A percentile compares a stretch with the other conserved stretches of the same genome.
These are phyloP conservation scores for Solanum sitiens DNA, from an alignment of 257 asterid genomes.

Conservation along the genomic window DNA sequence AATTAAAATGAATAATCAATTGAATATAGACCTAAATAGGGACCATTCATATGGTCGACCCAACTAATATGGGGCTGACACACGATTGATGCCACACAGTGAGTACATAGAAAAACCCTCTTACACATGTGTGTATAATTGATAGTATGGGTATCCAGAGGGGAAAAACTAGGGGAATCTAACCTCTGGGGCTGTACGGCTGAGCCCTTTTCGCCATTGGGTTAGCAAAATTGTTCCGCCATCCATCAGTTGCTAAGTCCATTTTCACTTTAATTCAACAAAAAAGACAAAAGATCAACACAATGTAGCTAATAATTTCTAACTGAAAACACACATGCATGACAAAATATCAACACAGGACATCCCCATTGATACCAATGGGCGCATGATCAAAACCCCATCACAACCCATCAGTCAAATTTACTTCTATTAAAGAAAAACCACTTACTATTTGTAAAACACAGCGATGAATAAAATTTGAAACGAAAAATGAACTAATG, in stretches of 20 bases:
- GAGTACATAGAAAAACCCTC: not conserved
- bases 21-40: not conserved
- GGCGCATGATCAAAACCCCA: not conserved
- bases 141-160: not conserved
- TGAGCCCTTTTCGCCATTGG: slow-evolving; percentile 32
- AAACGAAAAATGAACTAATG: not conserved
- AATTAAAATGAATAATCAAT: not conserved
- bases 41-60: not conserved
- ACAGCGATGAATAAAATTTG: not conserved
- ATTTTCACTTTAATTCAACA: slow-evolving; percentile 17
- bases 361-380: not conserved
- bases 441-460: not conserved
- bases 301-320: slow-evolving; percentile 1
- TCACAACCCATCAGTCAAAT: not conserved
- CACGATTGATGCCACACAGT: not conserved
- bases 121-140: not conserved
- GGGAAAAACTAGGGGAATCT: not conserved
- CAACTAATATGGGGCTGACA: not conserved
- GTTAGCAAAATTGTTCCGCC: slow-evolving; percentile 12
- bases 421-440: not conserved
- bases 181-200: slow-evolving; percentile 31
- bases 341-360: not conserved
- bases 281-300: not conserved
- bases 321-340: slow-evolving; percentile 10
- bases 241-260: slow-evolving; percentile 30